Evolutionary conservation across 495 filamentous ascomycete species (phyloP), one percentile per base, ranked within the genome.

Genomic region (Cetradonia linearis): DNA sequence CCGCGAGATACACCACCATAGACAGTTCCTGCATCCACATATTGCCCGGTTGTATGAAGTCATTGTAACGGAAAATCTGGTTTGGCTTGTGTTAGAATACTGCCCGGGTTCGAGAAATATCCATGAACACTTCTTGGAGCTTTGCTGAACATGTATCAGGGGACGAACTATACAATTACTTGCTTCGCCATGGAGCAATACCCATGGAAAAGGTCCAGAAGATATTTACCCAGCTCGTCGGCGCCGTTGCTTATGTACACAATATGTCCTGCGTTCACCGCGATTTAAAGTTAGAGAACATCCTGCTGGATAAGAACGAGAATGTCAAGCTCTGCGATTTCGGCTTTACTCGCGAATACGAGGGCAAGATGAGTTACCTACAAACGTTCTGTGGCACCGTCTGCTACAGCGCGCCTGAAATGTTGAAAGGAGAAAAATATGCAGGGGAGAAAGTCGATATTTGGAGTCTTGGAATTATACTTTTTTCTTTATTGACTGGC

Each of bases 321-420:
- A 96, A 97, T 69, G 93, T 98, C 64, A 98, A 98, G 75, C 78
- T 98, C n/a, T 93, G 91, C 70, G 93, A 98, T 69, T 98, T 98
- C 72, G 93, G 93, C 10, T 98, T 98, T 69, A 98, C 93, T 13
- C 79, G 93, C 60, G 93, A 98, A 71, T 98, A 98, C 70, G 91
- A 96, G 69, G 91, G 91, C 30, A 93, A 92, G 64, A 80, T 91
- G 55, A 96, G 89, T 74, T 93, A 97, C 67, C 73, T 98, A 56
- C 93, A 97, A 70, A 98, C 93, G 1, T 98, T 95, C 71, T 98
- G 93, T 72, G 93, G 93, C 18, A 98, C 93, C 4, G 85, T 98
- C 62, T 96, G 91, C 73, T 98, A 98, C 72, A 95, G 89, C 61
- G 93, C 93, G 9, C 93, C 93, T 3, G 93, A 98, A 70, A 97